These are phyloP conservation scores for Venturia aucupariae DNA, from an alignment of 2,329 filamentous ascomycete genomes.

Conservation along the genomic window DNA sequence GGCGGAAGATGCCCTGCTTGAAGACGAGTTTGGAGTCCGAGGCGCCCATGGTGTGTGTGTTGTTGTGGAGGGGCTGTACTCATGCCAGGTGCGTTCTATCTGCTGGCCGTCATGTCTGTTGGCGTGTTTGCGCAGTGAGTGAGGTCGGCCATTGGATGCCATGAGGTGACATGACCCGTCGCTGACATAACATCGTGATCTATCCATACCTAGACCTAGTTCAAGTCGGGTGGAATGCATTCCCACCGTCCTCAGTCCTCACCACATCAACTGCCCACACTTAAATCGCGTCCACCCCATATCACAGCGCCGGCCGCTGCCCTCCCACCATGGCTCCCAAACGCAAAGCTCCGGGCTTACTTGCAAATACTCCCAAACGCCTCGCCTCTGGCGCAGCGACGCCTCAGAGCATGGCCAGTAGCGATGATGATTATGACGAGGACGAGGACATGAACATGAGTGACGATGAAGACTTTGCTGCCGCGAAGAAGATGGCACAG, in stretches of 20 bases:
- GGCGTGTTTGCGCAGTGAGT: not conserved
- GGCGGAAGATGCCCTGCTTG: conserved; percentile 94
- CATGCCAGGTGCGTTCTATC: not conserved
- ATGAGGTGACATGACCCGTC: no score
- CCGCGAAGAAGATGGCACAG: conserved; percentile 35
- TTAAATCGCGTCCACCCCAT: not conserved
- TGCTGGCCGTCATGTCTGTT: not conserved
- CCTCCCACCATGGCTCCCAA: conserved; percentile 54
- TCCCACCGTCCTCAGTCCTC: not conserved
- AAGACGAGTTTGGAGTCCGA: conserved; percentile 98
- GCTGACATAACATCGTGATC: not conserved
- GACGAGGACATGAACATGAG: conserved; percentile 39
- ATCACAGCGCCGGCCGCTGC: not conserved
- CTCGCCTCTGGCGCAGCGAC: conserved; percentile 32
- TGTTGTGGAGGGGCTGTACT: not conserved
- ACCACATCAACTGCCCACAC: not conserved
- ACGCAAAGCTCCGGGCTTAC: conserved; percentile 54
- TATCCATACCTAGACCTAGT: not conserved
- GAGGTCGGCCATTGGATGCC: no score
- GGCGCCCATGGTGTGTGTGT: conserved; percentile 62
- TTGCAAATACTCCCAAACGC: conserved; percentile 32
- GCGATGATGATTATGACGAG: conserved; percentile 50
- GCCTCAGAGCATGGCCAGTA: conserved; percentile 34
- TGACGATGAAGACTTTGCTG: conserved; percentile 29
- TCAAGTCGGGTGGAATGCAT: no score